Evolutionary conservation across 495 filamentous ascomycete genomes (phyloP), one percentile per base, ranked within the genome.

Genomic region (Neurospora sp.): DNA sequence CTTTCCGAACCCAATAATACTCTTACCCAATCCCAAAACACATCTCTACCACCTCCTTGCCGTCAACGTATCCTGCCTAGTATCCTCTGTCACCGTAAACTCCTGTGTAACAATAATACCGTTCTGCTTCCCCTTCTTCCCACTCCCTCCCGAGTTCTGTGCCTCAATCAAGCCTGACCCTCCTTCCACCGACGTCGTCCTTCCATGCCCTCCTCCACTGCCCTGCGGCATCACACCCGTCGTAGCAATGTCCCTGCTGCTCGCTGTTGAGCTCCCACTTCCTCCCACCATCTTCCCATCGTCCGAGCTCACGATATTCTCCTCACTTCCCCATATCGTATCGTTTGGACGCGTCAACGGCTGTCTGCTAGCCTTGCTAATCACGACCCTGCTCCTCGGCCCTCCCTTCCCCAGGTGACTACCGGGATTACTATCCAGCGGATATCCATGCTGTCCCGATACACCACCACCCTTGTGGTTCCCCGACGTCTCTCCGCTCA

Each of bases 301-400:
- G 9, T 46, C 38, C 12, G 73, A 70, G 0, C 7, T 18, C 7
- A 85, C 79, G 70, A 84, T 84, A 37, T 83, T 78, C 44, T 86
- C 84, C 46, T 85, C 81, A 18, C 81, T 83, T 1, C 78, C 81
- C 71, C 79, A 83, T 16, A 80, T 40, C 18, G 80, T 83, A 46
- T 85, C 80, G 2, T 72, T 83, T 0, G 27, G 27, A 27, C 27
- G 27, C 27, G 83, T 82, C 3, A 85, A 76, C 1, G 82, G 82
- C 70, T 86, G 83, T 6, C 79, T 77, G 74, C 82, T 84, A 72
- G 10, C 6, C 48, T 62, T 62, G 23, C 48, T 16, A 14, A 62
- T 62, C 48, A 62, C 46, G 8, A 23, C 20, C 10, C 46, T 23
- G 20, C 10, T 54, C 46, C 46, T 54, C 46, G 46, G 46, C 20